Evolutionary conservation across 192 early-diverging fungal species (phyloP), one percentile per base, ranked within the genome.

Genomic region (Podila verticillata): DNA sequence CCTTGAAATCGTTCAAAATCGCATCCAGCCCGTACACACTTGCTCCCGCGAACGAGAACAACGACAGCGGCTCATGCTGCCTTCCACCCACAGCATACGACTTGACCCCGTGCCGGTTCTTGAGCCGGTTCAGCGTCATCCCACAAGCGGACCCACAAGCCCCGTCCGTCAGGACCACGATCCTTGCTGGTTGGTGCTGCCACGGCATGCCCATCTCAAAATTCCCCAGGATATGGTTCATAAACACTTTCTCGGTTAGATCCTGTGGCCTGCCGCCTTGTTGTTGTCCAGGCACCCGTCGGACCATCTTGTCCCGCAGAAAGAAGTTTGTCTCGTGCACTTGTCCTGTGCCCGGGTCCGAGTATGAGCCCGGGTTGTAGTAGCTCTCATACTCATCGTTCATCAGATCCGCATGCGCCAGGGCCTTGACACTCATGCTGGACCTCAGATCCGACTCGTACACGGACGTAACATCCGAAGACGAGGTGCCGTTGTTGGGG

Each of bases 71-170:
- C n/a, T 80, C 77, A 7, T 64, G 61, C 0, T 63, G n/a, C 0
- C 70, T 65, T 4, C 77, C 77, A 5, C 77, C 77, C 3, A 72
- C 26, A 0, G 77, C 77, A 61, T 80, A 80, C 4, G 77, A 68
- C 22, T 80, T 67, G 12, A 80, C 70, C 0, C 65, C 65, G 47
- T 72, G 70, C 0, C 70, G 71, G 30, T 80, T 80, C 61, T 80
- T 80, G 44, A 80, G 66, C 20, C 77, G 70, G 56, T 80, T 80
- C 56, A 80, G 22, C 28, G 60, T 80, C 77, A 80, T 80, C 32
- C 77, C 77, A 32, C 77, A 80, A 0, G 77, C 77, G 4, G 77
- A 80, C 0, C 77, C 77, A 68, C 77, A 80, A 13, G 56, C 15
- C 0, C 77, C 77, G 44, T 80, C 77, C 5, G 77, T 80, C 65